Base-by-base conservation (phyloP, 352 stramenopile genomes). In the Globisporangium viniferum region DNA sequence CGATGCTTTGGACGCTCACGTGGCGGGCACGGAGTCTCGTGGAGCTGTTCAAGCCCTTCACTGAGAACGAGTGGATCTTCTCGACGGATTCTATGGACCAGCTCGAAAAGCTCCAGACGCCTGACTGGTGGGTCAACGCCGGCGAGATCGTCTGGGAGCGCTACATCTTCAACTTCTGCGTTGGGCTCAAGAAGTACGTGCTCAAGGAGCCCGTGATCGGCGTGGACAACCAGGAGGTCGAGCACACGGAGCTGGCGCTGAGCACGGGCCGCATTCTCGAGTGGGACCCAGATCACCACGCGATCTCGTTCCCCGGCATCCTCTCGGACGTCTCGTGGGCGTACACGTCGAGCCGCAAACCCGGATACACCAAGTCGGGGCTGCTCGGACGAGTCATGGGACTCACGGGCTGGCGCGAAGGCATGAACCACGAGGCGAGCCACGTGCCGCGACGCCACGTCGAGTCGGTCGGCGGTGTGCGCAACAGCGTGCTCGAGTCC, bases 221-320 rank as follows among this genome's bases (percentile, higher is more conserved):
- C 64, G 85, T 95, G 15, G 86, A 93, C 64, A 86, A 91, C 48
- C 79, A 90, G 46, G 86, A 80, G 14, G 85, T 95, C 10, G 81
- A 84, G 48, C 85, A 97, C 69, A 97, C 88, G 6, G 74, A 94
- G 36, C 80, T 96, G 36, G 87, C 87, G 12, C 75, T 97, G 18
- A 92, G 72, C 61, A 92, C 89, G 0, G 83, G 81, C 3, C 86
- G 89, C 24, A 93, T 97, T 61, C 74, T 95, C 54, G 86, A 82
- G 62, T 97, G 89, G 89, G 89, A 97, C 69, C 83, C 88, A 1
- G 89, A 97, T 71, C 89, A 97, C 66, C 89, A 97, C 72, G 83
- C 81, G 1, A 95, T 96, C 59, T 94, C 86, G 6, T 96, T 96
- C 49, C 89, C 89, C 6, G 85, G 89, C 0, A 62, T 97, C 29